A percentile compares a stretch with the other conserved stretches of the same genome.
These are phyloP conservation scores for Ceratobasidium sp. DNA, from an alignment of 1,284 basidiomycete species.

Conservation along the genomic window DNA sequence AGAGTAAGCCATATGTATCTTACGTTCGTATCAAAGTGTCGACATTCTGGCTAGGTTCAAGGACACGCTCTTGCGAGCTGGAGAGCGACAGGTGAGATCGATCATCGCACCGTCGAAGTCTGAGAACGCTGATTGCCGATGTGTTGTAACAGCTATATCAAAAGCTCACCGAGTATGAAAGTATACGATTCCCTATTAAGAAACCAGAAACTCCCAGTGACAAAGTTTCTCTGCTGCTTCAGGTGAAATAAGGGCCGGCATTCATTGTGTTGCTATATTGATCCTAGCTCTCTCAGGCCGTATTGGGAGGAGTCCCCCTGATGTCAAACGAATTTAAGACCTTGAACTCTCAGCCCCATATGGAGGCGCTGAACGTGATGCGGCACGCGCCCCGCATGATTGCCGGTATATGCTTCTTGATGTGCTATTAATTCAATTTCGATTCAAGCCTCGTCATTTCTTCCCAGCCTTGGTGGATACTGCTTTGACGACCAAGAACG, in stretches of 20 bases:
- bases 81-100: slow-evolving; percentile 67
- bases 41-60: slow-evolving; percentile 58
- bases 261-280: not conserved
- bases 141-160: slow-evolving; percentile 60
- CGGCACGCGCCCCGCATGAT: slow-evolving; percentile 72
- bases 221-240: slow-evolving; percentile 75
- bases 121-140: slow-evolving; percentile 4
- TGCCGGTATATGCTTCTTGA: slow-evolving; percentile 56
- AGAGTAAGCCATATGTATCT: slow-evolving; percentile 58
- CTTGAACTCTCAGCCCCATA: slow-evolving; percentile 70
- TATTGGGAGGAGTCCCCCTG: slow-evolving; percentile 73
- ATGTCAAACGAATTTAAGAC: slow-evolving; percentile 70
- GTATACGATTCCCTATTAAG: slow-evolving; percentile 74
- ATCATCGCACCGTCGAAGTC: not conserved
- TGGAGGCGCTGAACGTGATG: slow-evolving; percentile 71
- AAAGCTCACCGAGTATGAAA: slow-evolving; percentile 67
- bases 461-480: slow-evolving; percentile 73
- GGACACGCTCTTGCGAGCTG: slow-evolving; percentile 68
- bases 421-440: slow-evolving; percentile 21
- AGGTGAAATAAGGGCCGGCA: slow-evolving; percentile 54
- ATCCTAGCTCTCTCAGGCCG: slow-evolving; percentile 58
- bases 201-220: slow-evolving; percentile 71
- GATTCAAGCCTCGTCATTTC: not conserved
- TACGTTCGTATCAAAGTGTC: slow-evolving; percentile 19
- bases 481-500: slow-evolving; percentile 65